Conservation (phyloP, 1,284 basidiomycete genomes). For the Apiotrichum gracile region DNA sequence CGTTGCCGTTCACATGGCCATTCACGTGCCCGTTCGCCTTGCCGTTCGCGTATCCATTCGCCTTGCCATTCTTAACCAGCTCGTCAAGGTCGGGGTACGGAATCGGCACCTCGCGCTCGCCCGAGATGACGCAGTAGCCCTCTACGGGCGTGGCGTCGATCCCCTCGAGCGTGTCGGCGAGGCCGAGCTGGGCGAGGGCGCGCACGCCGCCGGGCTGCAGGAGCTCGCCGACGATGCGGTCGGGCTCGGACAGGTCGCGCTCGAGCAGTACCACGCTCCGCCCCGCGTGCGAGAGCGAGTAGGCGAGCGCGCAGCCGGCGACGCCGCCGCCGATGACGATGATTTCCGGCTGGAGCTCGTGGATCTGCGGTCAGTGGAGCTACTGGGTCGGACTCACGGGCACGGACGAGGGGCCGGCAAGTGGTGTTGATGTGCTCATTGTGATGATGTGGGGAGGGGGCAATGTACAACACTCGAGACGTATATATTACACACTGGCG, state of each 20-base stretch:
- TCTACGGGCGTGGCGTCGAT: slow-evolving; percentile 81
- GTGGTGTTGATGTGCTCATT: neutral
- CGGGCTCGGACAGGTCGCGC: slow-evolving; percentile 83
- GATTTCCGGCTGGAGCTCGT: slow-evolving; percentile 39
- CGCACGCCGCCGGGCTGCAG: slow-evolving; percentile 88
- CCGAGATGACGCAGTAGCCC: slow-evolving; percentile 81
- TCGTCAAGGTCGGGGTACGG: slow-evolving; percentile 68
- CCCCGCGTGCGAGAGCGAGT: slow-evolving; percentile 45
- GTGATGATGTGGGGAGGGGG: too few species aligned
- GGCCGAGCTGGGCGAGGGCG: slow-evolving; percentile 69
- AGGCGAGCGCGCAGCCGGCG: slow-evolving; percentile 66
- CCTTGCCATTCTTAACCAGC: slow-evolving; percentile 1
- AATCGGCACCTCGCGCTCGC: slow-evolving; percentile 54
- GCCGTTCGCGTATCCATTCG: slow-evolving; percentile 10
- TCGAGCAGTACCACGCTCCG: slow-evolving; percentile 71
- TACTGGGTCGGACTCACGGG: neutral
- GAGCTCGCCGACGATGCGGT: slow-evolving; percentile 95
- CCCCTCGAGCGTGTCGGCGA: slow-evolving; percentile 64
- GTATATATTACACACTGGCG: too few species aligned
- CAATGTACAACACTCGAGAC: too few species aligned
- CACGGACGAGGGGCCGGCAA: neutral
- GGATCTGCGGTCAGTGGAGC: slow-evolving; percentile 12
- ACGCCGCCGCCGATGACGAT: slow-evolving; percentile 87
- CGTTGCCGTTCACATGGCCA: too few species aligned
- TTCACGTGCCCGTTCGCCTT: neutral